Conservation (phyloP, 345 rosid genomes). For the Arabis hirsuta region DNA sequence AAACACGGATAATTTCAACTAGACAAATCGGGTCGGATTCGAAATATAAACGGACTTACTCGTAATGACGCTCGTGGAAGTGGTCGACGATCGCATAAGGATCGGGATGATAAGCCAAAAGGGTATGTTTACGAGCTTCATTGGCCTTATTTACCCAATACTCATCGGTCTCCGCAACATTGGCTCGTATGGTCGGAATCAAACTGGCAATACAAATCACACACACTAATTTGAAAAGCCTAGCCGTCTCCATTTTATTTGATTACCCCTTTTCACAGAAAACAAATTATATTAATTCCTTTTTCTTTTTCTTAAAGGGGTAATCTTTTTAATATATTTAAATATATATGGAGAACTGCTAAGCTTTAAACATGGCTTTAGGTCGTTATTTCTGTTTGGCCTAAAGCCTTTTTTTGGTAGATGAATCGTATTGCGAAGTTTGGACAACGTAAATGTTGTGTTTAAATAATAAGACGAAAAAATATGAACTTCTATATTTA, state of each 20-base stretch:
- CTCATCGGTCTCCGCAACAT: conserved; percentile 53
- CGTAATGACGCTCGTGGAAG: conserved; percentile 48
- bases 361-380: conserved; percentile 40
- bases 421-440: conserved; percentile 44
- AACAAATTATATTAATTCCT: conserved; percentile 1
- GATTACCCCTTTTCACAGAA: conserved; percentile 33
- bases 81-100: conserved; percentile 57
- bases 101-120: conserved; percentile 47
- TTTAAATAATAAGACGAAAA: conserved; percentile 38
- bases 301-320: conserved; percentile 24
- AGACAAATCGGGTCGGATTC: background rate
- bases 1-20: background rate
- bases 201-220: conserved; percentile 46
- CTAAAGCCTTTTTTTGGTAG: conserved; percentile 31
- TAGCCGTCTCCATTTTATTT: conserved; percentile 43
- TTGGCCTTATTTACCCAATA: conserved; percentile 58
- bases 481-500: conserved; percentile 33
- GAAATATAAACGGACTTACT: conserved; percentile 17
- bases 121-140: conserved; percentile 42
- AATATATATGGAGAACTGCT: conserved; percentile 39
- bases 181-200: conserved; percentile 44
- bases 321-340: conserved; percentile 30
- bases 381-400: conserved; percentile 33
- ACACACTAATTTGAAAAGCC: conserved; percentile 37
- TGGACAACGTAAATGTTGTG: conserved; percentile 25